Base-by-base conservation (phyloP, 23 red algal species). In the Agarophyton chilense region DNA sequence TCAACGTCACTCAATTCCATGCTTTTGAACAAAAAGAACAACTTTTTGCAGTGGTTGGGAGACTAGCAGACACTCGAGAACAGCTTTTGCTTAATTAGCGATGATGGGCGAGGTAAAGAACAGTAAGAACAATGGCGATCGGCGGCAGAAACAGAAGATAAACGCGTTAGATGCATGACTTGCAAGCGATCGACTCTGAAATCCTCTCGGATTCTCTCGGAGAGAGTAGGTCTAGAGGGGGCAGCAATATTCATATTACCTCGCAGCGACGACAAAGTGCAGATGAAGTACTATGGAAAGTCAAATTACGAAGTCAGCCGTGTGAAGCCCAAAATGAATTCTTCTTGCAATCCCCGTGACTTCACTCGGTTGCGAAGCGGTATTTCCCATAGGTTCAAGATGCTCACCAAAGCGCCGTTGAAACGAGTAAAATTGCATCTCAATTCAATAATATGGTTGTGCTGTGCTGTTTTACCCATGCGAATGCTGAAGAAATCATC, bases 291-390 rank as follows among this genome's bases (percentile, higher is more conserved):
- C 31, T 14, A 65, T 65, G 8, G 31, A 31, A 14, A 65, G 14
- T 65, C 60, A 65, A 65, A 65, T 65, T 65, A 65, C 60, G 60
- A 65, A 35, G 60, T 18, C 60, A 65, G 33, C 0, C 16, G 32
- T 2, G 11, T 11, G 26, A 65, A 36, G 60, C 31, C 60, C 31
- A 36, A 36, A 65, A 65, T 36, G 60, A 65, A 65, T 65, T 65
- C 60, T 26, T 7, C 60, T 6, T 65, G 31, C 60, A 65, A 7
- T 65, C 60, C 11, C 60, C 60, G 60, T 65, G 60, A 36, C 31
- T 32, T 33, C 28, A 10, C 12, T 61, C 12, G 28, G 32, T 18
- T 5, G 22, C 60, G 12, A 65, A 33, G 31, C 60, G 6, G 44
- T 47, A 12, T 12, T 47, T 12, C 44, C 6, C 44, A 47, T 47